Evolutionary conservation across 306 rosid species (phyloP).

Genomic region (Amphicarpaea edgeworthii): DNA sequence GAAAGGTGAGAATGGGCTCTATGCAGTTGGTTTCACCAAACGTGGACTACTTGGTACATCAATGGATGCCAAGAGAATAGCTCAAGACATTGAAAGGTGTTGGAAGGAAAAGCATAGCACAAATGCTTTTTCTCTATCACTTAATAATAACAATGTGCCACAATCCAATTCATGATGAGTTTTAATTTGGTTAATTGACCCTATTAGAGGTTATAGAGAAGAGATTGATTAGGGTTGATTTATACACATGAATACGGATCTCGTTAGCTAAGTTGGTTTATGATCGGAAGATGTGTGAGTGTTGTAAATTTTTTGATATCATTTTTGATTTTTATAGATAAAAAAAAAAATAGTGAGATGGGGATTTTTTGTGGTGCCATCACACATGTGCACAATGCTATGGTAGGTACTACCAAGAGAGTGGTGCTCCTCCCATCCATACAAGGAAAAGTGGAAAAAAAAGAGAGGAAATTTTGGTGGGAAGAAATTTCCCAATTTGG

Average conservation of each 20-base stretch:
- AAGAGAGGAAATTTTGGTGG: constrained; percentile 23
- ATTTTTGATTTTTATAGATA: no score
- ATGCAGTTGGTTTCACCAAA: constrained; percentile 96
- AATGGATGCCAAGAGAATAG: constrained; percentile 84
- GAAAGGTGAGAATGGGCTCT: constrained; percentile 88
- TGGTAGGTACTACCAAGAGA: constrained; percentile 24
- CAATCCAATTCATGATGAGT: constrained; percentile 37
- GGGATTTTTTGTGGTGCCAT: constrained; percentile 35
- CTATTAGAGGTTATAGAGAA: constrained; percentile 26
- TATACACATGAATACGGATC: not conserved
- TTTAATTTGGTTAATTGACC: not conserved
- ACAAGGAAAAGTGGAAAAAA: constrained; percentile 20
- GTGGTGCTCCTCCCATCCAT: constrained; percentile 37
- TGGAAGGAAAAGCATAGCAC: constrained; percentile 63
- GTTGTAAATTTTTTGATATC: no score
- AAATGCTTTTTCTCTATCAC: constrained; percentile 48
- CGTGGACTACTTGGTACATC: constrained; percentile 87
- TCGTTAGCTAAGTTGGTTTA: no score
- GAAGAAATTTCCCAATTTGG: not conserved
- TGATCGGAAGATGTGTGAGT: no score
- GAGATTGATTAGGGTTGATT: not conserved
- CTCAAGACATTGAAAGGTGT: constrained; percentile 74
- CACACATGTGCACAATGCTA: not conserved
- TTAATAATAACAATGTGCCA: constrained; percentile 47
- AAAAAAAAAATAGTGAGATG: no score